phyloP scores from a whole-genome alignment of 139 green algal genomes.

The Klebsormidium nitens region DNA sequence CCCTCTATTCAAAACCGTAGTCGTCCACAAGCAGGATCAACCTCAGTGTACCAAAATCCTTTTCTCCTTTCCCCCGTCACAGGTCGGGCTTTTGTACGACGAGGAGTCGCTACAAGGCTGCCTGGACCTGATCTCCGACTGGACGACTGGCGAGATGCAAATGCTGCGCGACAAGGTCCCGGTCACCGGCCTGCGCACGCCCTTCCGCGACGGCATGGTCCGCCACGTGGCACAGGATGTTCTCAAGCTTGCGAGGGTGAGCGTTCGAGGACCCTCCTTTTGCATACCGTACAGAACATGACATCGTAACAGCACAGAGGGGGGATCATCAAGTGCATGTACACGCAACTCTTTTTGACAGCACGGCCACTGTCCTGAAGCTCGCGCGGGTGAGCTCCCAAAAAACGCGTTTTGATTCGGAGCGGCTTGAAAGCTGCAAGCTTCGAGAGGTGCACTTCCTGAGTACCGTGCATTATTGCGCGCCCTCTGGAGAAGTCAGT shows the following conservation, averaged over 20 bases:
- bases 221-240: conserved; percentile 65
- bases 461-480: too few relatives aligned
- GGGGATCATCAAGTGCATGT: background rate
- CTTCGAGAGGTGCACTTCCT: too few relatives aligned
- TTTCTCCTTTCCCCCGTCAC: too few relatives aligned
- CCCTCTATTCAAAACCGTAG: too few relatives aligned
- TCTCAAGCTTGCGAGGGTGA: conserved; percentile 60
- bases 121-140: conserved; percentile 67
- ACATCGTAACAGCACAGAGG: background rate
- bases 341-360: background rate
- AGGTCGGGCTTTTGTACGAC: conserved; percentile 87
- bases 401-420: background rate
- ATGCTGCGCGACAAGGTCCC: conserved; percentile 64
- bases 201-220: conserved; percentile 80
- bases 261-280: background rate
- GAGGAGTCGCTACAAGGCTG: conserved; percentile 22
- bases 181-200: conserved; percentile 64
- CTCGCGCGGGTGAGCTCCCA: background rate
- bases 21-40: too few relatives aligned
- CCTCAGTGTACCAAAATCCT: too few relatives aligned
- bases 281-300: background rate
- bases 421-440: too few relatives aligned
- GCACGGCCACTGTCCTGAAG: background rate
- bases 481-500: too few relatives aligned
- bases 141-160: conserved; percentile 72